Evolutionary conservation across 495 filamentous ascomycete species (phyloP), one percentile per base, ranked within the genome.

Genomic region (Xylaria telfairii): DNA sequence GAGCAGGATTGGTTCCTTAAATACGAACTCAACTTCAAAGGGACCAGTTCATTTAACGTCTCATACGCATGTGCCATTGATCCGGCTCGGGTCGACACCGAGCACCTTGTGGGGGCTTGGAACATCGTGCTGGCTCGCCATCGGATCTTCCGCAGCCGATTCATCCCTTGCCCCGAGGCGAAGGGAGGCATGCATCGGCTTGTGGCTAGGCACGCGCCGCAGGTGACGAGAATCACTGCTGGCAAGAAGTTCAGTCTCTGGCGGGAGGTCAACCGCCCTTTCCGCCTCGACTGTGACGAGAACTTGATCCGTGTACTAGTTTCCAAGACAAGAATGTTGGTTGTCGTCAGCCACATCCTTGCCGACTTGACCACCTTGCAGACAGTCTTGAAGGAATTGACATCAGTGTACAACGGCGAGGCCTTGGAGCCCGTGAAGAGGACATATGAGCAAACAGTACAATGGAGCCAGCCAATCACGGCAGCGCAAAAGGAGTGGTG

Each of bases 341-440:
- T 77, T 26, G 59, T 71, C 0, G 39, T 75, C 4, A 80, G 76
- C 65, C 79, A 81, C 62, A 77, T 79, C 42, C 71, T 80, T 42
- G 64, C 61, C 28, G 79, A 81, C 44, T 57, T 75, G 3, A 77
- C 77, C 0, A 71, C 77, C 2, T 63, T 81, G 28, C 42, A 72
- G 46, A 56, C 71, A 1, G 41, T 81, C n/a, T 54, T 81, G 3
- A 34, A 47, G 21, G 77, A 81, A 65, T 71, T 74, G 9, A 12
- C 24, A 19, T 10, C 15, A 7, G 10, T 72, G 24, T 79, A 80
- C 64, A 42, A 51, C 30, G 62, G 62, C 26, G n/a, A 65, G 30
- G 17, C 5, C 56, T 19, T 41, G 26, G 30, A 15, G 1, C 56
- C 56, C 9, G 8, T 60, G 56, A 60, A 60, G 13, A 34, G 56